phyloP scores from a whole-genome alignment of 345 rosid species.

The Noccaea bulbosa region DNA sequence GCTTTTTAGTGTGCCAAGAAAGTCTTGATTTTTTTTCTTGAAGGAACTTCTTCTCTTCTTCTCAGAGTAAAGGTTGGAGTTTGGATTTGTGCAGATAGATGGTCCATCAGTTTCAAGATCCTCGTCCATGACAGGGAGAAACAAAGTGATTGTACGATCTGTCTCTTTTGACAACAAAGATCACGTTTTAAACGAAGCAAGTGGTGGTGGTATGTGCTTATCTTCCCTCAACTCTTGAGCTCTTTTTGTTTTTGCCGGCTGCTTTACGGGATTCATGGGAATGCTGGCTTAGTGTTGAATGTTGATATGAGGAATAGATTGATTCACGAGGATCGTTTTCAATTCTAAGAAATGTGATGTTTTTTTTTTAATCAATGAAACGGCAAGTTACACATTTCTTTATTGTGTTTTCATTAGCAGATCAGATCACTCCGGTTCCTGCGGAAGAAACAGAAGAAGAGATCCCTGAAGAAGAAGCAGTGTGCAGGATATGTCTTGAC shows the following conservation, averaged over 20 bases:
- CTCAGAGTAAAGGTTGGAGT: slow-evolving; percentile 1
- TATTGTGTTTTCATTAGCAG: slow-evolving; percentile 47
- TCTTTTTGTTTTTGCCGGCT: background rate
- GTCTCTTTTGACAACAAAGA: slow-evolving; percentile 62
- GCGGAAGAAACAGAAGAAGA: slow-evolving; percentile 74
- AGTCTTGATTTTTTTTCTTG: background rate
- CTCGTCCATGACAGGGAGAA: slow-evolving; percentile 70
- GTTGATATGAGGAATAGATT: slow-evolving; percentile 7
- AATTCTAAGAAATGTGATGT: background rate
- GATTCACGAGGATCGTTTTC: slow-evolving; percentile 19
- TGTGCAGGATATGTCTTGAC: slow-evolving; percentile 89
- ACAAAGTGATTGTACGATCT: slow-evolving; percentile 77
- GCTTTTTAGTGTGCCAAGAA: background rate
- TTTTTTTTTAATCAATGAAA: background rate
- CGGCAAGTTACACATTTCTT: slow-evolving; percentile 5
- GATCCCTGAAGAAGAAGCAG: slow-evolving; percentile 97
- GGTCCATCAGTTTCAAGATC: slow-evolving; percentile 74
- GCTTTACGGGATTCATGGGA: background rate
- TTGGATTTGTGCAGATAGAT: slow-evolving; percentile 60
- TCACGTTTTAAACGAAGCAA: slow-evolving; percentile 43
- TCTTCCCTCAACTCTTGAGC: slow-evolving; percentile 2
- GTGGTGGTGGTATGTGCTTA: slow-evolving; percentile 54
- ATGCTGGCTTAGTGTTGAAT: slow-evolving; percentile 9
- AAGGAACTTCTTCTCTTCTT: background rate
- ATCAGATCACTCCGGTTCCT: slow-evolving; percentile 62